These are phyloP conservation scores for Globisporangium mamillatum DNA, from an alignment of 352 stramenopile genomes.

Conservation along the genomic window DNA sequence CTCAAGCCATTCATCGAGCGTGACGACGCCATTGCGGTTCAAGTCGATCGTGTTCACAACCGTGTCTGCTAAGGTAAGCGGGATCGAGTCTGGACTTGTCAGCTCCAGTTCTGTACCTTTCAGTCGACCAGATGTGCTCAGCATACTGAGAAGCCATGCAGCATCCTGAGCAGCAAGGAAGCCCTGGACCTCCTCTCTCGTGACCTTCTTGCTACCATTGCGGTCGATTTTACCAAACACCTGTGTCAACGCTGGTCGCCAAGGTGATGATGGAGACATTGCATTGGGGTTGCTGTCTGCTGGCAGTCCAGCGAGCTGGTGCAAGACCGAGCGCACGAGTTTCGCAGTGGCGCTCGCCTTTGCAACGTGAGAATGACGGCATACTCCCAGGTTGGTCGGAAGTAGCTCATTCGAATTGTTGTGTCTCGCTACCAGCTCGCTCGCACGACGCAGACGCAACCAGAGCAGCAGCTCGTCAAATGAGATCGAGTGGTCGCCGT, in stretches of 20 bases:
- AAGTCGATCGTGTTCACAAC: conserved; percentile 45
- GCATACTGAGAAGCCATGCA: not conserved
- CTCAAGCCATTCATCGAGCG: conserved; percentile 46
- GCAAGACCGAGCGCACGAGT: conserved; percentile 20
- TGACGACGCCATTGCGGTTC: conserved; percentile 55
- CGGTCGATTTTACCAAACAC: conserved; percentile 52
- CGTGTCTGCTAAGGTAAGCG: conserved; percentile 23
- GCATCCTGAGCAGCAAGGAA: conserved; percentile 35
- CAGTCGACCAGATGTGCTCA: not conserved
- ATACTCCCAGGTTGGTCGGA: not conserved
- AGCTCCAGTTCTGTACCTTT: not conserved
- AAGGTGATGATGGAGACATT: not conserved
- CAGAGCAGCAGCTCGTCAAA: conserved; percentile 70
- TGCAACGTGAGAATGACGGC: not conserved
- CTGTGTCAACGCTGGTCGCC: conserved; percentile 16
- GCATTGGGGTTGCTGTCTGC: too few species aligned
- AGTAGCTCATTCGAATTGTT: not conserved
- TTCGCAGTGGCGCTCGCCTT: conserved; percentile 18
- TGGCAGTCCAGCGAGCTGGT: conserved; percentile 13
- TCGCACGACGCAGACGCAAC: conserved; percentile 31
- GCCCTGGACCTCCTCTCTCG: conserved; percentile 38
- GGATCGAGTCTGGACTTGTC: conserved; percentile 13
- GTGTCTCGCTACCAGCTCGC: not conserved
- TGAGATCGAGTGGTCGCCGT: conserved; percentile 54
- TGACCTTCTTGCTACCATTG: conserved; percentile 57